These are phyloP conservation scores for Talaromyces marneffei DNA, from an alignment of 2,329 filamentous ascomycete species.

Conservation along the genomic window DNA sequence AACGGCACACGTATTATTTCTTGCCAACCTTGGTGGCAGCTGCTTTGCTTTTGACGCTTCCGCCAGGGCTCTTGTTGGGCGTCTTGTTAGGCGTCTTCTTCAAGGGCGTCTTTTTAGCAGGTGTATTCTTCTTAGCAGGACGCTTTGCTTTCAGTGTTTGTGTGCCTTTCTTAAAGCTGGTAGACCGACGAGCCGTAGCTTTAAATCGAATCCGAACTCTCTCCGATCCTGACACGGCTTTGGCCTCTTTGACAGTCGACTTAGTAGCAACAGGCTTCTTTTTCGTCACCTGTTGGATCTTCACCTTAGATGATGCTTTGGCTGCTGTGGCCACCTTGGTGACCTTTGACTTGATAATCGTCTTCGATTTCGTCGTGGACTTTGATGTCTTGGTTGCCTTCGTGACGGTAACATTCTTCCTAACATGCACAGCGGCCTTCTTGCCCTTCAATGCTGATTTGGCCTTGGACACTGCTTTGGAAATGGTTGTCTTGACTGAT, in stretches of 20 bases:
- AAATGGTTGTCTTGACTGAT: conserved; percentile 29
- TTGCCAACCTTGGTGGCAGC: background rate
- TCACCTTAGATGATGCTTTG: conserved; percentile 14
- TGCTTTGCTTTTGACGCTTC: conserved; percentile 6
- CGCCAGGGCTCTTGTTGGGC: conserved; percentile 11
- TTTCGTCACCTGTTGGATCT: background rate
- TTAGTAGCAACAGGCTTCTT: background rate
- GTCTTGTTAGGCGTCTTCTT: conserved; percentile 11
- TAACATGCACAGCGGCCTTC: conserved; percentile 17
- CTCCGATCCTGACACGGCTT: conserved; percentile 10
- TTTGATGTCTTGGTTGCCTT: conserved; percentile 17
- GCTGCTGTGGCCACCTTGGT: conserved; percentile 18
- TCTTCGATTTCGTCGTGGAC: conserved; percentile 15
- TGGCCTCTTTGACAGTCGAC: background rate
- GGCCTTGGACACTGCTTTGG: conserved; percentile 21
- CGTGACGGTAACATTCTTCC: conserved; percentile 17
- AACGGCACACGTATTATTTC: background rate
- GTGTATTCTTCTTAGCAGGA: background rate
- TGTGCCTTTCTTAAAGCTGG: conserved; percentile 13
- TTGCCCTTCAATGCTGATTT: conserved; percentile 16
- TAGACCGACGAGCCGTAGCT: conserved; percentile 14
- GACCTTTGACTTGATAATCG: conserved; percentile 20
- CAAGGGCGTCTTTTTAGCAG: conserved; percentile 9
- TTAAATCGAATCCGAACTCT: conserved; percentile 14
- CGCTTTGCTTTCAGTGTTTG: conserved; percentile 13